Evolutionary conservation across 192 early-diverging fungal genomes (phyloP), one percentile per base, ranked within the genome.

Genomic region (Coemansia sp.): DNA sequence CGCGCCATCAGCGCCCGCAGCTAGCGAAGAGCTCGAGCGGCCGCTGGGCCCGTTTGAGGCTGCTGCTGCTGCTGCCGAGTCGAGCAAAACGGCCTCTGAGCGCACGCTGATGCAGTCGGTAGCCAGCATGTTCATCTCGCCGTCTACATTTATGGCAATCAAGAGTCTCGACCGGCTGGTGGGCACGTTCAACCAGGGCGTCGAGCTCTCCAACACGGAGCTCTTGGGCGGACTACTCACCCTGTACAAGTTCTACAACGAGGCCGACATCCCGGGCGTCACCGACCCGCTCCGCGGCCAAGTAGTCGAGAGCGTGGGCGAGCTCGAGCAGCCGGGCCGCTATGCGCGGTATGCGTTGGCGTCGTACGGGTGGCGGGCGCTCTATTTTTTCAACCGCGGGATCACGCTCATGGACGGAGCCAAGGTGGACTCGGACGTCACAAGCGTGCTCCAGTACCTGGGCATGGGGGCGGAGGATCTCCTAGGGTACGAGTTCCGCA

Each of bases 341-440:
- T 90, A 88, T 35, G 77, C 85, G 24, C 75, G 84, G 21, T 87
- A 84, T 73, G 85, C 86, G 3, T 68, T 90, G 33, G 86, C 88
- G n/a, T 81, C 87, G 29, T 89, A 89, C 74, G 91, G 91, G 14
- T 92, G 88, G 88, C 86, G 87, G 4, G 91, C 88, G 5, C 79
- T 92, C 29, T 89, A 90, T 54, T 89, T 91, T 71, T 85, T 91
- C 44, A 89, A 90, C 63, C 86, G 89, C 59, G 89, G 89, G 11
- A 90, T 89, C 35, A 84, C 75, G 48, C 78, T 90, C 33, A 85
- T 88, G 73, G 90, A 92, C 51, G 87, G 86, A 8, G 83, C 87
- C 41, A 84, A 87, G 46, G 81, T 81, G 51, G 81, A 90, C 53
- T 90, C 91, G 3, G 90, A 93, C 66, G 84, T 87, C 29, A 81